Evolutionary conservation across 352 stramenopile genomes (phyloP).

Genomic region (Blastocystis sp.): DNA sequence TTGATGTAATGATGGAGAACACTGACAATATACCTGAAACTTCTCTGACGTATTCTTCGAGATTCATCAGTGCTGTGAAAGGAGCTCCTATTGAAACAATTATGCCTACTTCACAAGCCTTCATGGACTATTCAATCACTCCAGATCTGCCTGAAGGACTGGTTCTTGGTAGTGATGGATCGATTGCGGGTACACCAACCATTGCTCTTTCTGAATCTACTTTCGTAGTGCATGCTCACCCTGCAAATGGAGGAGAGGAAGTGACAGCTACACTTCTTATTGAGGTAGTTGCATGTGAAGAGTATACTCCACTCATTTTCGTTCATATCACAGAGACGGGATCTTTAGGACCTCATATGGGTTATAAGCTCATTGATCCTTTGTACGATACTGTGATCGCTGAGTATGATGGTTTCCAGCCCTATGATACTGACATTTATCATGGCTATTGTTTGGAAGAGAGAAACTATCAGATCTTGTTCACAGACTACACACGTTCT

Average conservation of each 20-base stretch:
- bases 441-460: not conserved
- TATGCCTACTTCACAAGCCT: not conserved
- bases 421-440: not conserved
- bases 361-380: not conserved
- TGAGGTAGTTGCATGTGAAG: not conserved
- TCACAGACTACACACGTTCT: not conserved
- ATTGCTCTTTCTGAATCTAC: not conserved
- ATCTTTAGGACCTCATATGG: not conserved
- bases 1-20: not conserved
- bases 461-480: not conserved
- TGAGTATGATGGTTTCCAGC: not conserved
- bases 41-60: not conserved
- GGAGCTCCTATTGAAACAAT: not conserved
- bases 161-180: not conserved
- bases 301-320: not conserved
- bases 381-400: not conserved
- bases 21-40: not conserved
- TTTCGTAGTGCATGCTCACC: slow-evolving; percentile 7
- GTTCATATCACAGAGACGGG: not conserved
- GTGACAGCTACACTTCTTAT: not conserved
- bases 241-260: slow-evolving; percentile 26
- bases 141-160: slow-evolving; percentile 1
- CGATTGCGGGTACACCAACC: not conserved
- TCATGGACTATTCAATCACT: not conserved
- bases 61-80: not conserved